A percentile compares a stretch with the other conserved stretches of the same genome.
Evolutionary conservation across 2,329 filamentous ascomycete genomes (phyloP).

Genomic region (Exophiala bonariae): DNA sequence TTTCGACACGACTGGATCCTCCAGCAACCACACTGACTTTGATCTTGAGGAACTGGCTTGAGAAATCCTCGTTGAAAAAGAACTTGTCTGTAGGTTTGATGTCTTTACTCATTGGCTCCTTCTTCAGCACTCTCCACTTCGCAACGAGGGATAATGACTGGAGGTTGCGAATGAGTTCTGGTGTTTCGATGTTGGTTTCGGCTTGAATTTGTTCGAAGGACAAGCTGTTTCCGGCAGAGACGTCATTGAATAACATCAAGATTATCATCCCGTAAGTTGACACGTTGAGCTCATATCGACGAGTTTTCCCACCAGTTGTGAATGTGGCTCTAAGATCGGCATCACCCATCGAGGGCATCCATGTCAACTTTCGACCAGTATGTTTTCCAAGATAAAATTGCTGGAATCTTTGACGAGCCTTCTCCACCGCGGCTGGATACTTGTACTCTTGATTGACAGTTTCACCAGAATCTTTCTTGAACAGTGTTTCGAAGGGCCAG

Average conservation of each 20-base stretch:
- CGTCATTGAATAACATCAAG: slow-evolving; percentile 82
- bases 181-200: slow-evolving; percentile 72
- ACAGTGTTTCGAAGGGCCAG: slow-evolving; percentile 91
- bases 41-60: slow-evolving; percentile 80
- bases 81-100: slow-evolving; percentile 78
- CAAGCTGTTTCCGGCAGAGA: slow-evolving; percentile 53
- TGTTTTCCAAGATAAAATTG: slow-evolving; percentile 85
- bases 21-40: slow-evolving; percentile 81
- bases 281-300: slow-evolving; percentile 85
- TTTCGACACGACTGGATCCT: slow-evolving; percentile 81
- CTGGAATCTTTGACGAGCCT: slow-evolving; percentile 80
- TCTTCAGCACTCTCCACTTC: slow-evolving; percentile 78
- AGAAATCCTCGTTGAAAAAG: slow-evolving; percentile 77
- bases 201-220: slow-evolving; percentile 78
- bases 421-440: slow-evolving; percentile 73
- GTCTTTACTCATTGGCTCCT: slow-evolving; percentile 76
- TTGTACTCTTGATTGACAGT: slow-evolving; percentile 57
- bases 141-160: slow-evolving; percentile 80
- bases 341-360: slow-evolving; percentile 74
- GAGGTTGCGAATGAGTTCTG: slow-evolving; percentile 74
- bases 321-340: slow-evolving; percentile 84
- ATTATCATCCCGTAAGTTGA: slow-evolving; percentile 92
- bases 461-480: slow-evolving; percentile 52
- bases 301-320: slow-evolving; percentile 70
- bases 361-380: slow-evolving; percentile 83